Conservation (phyloP, 1,284 basidiomycete species). For the Thecaphora thlaspeos region DNA sequence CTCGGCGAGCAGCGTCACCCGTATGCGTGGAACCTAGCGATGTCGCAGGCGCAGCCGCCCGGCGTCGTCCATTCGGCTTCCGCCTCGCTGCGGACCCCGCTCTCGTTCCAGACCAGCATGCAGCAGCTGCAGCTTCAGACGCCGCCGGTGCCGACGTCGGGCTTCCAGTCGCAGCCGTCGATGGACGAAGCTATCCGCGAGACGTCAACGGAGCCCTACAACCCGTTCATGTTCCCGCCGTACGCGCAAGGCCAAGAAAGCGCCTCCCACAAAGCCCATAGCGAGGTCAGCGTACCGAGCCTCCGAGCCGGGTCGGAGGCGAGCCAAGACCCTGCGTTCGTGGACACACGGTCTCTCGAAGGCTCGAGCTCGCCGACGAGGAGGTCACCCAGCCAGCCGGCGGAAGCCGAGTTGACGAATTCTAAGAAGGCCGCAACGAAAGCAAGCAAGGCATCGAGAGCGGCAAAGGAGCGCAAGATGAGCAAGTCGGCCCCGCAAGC, state of each 20-base stretch:
- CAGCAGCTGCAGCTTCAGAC: conserved; percentile 37
- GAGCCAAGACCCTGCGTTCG: not conserved
- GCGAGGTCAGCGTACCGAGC: not conserved
- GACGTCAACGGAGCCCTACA: conserved; percentile 13
- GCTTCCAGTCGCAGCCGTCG: conserved; percentile 3
- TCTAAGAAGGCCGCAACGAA: not conserved
- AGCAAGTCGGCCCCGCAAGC: conserved; percentile 21
- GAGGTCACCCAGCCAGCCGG: conserved; percentile 10
- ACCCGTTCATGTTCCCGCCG: conserved; percentile 33
- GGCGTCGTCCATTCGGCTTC: conserved; percentile 14
- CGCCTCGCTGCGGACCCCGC: conserved; percentile 23
- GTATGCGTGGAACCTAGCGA: not conserved
- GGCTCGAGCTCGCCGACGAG: not conserved
- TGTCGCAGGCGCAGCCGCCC: not conserved
- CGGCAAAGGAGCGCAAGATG: conserved; percentile 1
- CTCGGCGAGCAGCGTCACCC: not conserved
- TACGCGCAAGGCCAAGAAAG: conserved; percentile 15
- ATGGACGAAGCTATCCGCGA: conserved; percentile 3
- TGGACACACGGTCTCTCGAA: not conserved
- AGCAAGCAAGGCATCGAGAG: conserved; percentile 11
- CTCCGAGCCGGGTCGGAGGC: not conserved
- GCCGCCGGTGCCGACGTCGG: conserved; percentile 10
- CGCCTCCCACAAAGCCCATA: not conserved
- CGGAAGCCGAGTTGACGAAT: conserved; percentile 9
- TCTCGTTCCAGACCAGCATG: conserved; percentile 35